phyloP scores from a whole-genome alignment of 768 basidiomycete genomes.

The Neoboletus subvelutipes region DNA sequence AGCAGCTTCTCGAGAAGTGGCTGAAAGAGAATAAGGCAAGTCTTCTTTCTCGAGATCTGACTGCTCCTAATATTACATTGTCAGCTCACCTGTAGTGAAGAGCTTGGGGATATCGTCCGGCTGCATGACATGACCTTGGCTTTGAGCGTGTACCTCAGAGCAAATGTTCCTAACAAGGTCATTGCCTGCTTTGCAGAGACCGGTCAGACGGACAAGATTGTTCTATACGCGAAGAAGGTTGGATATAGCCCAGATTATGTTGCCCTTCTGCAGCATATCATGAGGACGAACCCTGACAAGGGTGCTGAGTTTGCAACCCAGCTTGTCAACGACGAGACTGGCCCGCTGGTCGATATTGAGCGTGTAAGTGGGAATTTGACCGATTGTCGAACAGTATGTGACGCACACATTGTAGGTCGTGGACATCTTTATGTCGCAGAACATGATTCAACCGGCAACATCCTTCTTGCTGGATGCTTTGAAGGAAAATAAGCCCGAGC shows the following conservation, averaged over 20 bases:
- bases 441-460: slow-evolving; percentile 99
- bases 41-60: slow-evolving; percentile 5
- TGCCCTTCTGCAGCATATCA: slow-evolving; percentile 89
- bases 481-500: slow-evolving; percentile 98
- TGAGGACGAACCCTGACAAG: slow-evolving; percentile 95
- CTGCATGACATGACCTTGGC: slow-evolving; percentile 95
- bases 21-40: slow-evolving; percentile 96
- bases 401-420: slow-evolving; percentile 59
- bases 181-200: slow-evolving; percentile 99
- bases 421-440: slow-evolving; percentile 99
- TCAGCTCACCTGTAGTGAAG: slow-evolving; percentile 96
- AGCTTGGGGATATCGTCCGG: slow-evolving; percentile 96
- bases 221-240: slow-evolving; percentile 97
- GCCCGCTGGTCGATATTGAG: slow-evolving; percentile 91
- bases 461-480: slow-evolving; percentile 96
- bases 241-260: slow-evolving; percentile 92
- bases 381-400: neutral
- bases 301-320: slow-evolving; percentile 97
- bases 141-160: slow-evolving; percentile 94
- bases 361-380: slow-evolving; percentile 48
- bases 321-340: slow-evolving; percentile 89
- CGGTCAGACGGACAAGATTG: slow-evolving; percentile 97
- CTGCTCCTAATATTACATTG: slow-evolving; percentile 11
- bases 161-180: slow-evolving; percentile 98
- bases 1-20: slow-evolving; percentile 98